Percentiles rank a stretch among this genome's conserved stretches.
phyloP scores from a whole-genome alignment of 2,329 filamentous ascomycete genomes.

The Fusarium nygamai region DNA sequence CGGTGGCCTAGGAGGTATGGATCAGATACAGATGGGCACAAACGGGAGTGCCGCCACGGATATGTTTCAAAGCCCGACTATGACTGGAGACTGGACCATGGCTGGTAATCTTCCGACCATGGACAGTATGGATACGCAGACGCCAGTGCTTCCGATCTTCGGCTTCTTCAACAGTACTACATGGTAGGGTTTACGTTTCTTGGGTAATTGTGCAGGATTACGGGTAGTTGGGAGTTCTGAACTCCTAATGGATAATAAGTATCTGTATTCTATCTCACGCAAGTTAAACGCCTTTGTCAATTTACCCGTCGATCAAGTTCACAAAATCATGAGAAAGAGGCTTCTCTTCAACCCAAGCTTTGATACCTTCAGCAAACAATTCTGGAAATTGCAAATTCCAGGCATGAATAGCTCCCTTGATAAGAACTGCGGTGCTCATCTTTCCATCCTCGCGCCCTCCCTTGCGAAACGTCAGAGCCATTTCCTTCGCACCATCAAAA shows the following conservation, averaged over 20 bases:
- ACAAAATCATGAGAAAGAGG: slow-evolving; percentile 42
- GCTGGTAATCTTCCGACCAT: not conserved
- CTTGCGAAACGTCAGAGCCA: slow-evolving; percentile 1
- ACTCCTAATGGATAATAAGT: fast-evolving
- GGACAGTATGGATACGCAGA: not conserved
- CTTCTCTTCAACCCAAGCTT: slow-evolving; percentile 48
- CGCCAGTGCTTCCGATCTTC: slow-evolving; percentile 4
- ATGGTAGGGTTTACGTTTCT: not conserved
- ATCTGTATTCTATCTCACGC: fast-evolving
- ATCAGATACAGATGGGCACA: not conserved
- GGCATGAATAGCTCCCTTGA: slow-evolving; percentile 41
- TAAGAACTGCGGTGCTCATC: not conserved
- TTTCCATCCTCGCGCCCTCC: not conserved
- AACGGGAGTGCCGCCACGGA: not conserved
- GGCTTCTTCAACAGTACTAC: not conserved
- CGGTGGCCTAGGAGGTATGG: not conserved
- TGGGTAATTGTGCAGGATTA: too few relatives aligned
- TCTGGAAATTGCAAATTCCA: slow-evolving; percentile 55
- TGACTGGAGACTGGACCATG: not conserved
- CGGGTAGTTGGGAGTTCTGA: fast-evolving
- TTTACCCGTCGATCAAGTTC: not conserved
- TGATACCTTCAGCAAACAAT: slow-evolving; percentile 50
- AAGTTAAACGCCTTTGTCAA: fast-evolving
- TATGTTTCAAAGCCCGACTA: not conserved
- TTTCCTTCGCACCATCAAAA: slow-evolving; percentile 34